phyloP scores from a whole-genome alignment of 1,284 basidiomycete genomes.

The Xerocomus minutiporus region DNA sequence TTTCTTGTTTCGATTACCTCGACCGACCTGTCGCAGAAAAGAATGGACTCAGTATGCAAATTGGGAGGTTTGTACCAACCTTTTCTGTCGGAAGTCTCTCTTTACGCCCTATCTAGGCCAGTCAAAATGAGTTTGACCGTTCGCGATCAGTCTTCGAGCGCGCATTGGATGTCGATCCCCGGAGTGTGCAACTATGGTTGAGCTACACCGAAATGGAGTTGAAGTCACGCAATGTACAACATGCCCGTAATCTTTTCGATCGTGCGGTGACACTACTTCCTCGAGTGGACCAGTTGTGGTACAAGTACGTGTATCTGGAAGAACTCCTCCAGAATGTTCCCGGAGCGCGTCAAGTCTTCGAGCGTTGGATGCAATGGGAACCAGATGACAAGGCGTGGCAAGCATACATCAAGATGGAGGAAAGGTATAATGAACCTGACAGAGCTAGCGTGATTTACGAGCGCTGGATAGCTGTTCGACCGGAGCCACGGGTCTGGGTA shows the following conservation, averaged over 20 bases:
- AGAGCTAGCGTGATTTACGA: constrained; percentile 92
- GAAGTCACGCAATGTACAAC: constrained; percentile 94
- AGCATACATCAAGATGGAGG: constrained; percentile 96
- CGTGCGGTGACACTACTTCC: constrained; percentile 94
- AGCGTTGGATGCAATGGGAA: constrained; percentile 99
- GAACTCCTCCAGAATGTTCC: constrained; percentile 95
- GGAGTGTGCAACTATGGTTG: constrained; percentile 88
- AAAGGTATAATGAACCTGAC: constrained; percentile 88
- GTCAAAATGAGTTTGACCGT: constrained; percentile 92
- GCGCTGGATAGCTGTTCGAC: constrained; percentile 88
- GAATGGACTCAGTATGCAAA: constrained; percentile 83
- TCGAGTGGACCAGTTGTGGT: constrained; percentile 93
- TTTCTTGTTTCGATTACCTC: background rate
- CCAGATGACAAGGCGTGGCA: constrained; percentile 99
- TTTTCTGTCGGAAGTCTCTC: background rate
- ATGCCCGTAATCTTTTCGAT: constrained; percentile 95
- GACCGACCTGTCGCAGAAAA: constrained; percentile 44
- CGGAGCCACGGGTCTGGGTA: constrained; percentile 94
- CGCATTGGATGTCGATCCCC: constrained; percentile 91
- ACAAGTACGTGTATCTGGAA: constrained; percentile 98
- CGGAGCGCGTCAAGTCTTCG: constrained; percentile 95
- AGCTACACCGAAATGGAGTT: constrained; percentile 98
- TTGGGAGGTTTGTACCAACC: constrained; percentile 56
- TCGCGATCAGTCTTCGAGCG: constrained; percentile 95
- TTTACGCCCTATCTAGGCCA: constrained; percentile 53